These are phyloP conservation scores for Peltaster fructicola DNA, from an alignment of 2,329 filamentous ascomycete species.

Conservation along the genomic window DNA sequence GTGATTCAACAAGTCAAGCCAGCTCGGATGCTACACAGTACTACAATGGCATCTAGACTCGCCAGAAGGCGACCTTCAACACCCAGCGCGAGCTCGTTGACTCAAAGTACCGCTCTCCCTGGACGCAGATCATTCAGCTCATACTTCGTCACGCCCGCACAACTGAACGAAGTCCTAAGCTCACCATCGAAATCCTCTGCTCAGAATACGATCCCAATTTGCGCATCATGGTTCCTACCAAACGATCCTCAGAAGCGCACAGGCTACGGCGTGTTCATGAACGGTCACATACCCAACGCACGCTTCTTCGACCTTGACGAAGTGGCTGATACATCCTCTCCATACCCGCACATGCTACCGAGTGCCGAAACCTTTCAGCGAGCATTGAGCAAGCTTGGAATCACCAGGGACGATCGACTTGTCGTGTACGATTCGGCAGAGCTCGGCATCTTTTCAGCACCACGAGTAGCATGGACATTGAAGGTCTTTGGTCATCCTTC, in stretches of 20 bases:
- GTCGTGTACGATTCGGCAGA: conserved; percentile 91
- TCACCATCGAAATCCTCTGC: conserved; percentile 60
- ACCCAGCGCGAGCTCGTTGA: no score
- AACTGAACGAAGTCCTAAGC: conserved; percentile 70
- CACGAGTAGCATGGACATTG: conserved; percentile 85
- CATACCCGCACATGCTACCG: conserved; percentile 94
- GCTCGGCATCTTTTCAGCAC: conserved; percentile 83
- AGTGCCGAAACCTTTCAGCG: conserved; percentile 61
- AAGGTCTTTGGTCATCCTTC: conserved; percentile 73
- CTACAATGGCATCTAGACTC: conserved; percentile 26
- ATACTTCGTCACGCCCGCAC: conserved; percentile 71
- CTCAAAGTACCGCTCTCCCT: no score
- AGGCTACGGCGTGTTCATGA: conserved; percentile 63
- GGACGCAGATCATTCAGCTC: conserved; percentile 60
- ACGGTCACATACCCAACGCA: conserved; percentile 70
- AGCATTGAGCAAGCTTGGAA: conserved; percentile 78
- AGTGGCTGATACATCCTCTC: conserved; percentile 69
- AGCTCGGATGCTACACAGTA: no score
- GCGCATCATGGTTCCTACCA: conserved; percentile 89
- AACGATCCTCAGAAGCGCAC: conserved; percentile 61
- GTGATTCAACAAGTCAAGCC: no score
- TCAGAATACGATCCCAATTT: conserved; percentile 72
- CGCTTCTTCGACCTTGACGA: conserved; percentile 95
- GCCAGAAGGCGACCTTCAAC: no score
- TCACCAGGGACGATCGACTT: conserved; percentile 69